phyloP scores from a whole-genome alignment of 2,329 filamentous ascomycete genomes.

The Aspergillus costaricaensis region DNA sequence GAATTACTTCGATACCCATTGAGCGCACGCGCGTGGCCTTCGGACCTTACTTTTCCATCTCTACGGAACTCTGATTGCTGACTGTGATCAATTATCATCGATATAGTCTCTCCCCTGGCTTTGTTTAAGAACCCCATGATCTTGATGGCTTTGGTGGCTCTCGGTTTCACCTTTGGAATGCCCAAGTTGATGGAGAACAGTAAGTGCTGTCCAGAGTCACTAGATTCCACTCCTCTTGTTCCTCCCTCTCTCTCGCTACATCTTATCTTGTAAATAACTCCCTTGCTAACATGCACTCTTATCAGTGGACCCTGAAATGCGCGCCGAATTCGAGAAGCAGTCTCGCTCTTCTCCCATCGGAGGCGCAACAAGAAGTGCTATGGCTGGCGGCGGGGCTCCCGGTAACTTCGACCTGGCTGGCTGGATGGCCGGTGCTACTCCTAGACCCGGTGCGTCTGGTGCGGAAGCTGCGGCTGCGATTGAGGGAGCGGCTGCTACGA shows the following conservation, averaged over 20 bases:
- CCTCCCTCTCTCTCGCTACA: background rate
- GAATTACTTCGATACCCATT: too few relatives aligned
- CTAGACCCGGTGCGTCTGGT: conserved; percentile 26
- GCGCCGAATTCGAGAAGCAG: conserved; percentile 87
- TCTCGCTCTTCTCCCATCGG: conserved; percentile 74
- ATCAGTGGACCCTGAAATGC: conserved; percentile 93
- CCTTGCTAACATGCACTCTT: background rate
- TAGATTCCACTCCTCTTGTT: background rate
- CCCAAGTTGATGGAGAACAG: conserved; percentile 95
- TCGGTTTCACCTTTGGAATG: conserved; percentile 86
- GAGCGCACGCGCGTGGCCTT: too few relatives aligned
- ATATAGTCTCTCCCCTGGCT: conserved; percentile 72
- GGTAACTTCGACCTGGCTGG: conserved; percentile 69
- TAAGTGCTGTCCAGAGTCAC: conserved; percentile 50
- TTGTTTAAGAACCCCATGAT: conserved; percentile 97
- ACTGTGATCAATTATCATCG: too few relatives aligned
- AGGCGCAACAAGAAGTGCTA: conserved; percentile 59
- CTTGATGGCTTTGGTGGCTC: conserved; percentile 79
- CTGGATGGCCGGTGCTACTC: conserved; percentile 64
- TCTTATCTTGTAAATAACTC: background rate
- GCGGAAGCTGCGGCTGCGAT: conserved; percentile 23
- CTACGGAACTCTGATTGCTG: too few relatives aligned
- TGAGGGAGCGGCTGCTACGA: conserved; percentile 30
- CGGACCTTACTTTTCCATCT: too few relatives aligned
- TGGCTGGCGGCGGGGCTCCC: conserved; percentile 58